These are phyloP conservation scores for Sphaerostilbella broomeana DNA, from an alignment of 2,329 filamentous ascomycete genomes.

Conservation along the genomic window DNA sequence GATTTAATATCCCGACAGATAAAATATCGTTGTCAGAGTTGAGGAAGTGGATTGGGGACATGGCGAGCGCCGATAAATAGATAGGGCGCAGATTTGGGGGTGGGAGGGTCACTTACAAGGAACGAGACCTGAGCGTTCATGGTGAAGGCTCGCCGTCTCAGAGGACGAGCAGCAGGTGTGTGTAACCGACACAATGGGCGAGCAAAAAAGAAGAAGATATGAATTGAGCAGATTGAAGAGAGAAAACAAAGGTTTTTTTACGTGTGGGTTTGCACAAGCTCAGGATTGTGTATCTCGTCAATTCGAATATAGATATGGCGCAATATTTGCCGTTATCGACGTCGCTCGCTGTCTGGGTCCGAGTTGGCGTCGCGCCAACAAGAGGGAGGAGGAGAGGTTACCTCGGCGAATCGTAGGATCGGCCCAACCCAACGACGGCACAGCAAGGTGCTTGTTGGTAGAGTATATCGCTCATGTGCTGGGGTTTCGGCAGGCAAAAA, in stretches of 20 bases:
- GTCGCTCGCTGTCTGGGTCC: slow-evolving; percentile 2
- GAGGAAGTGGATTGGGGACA: no score
- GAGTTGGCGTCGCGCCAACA: slow-evolving; percentile 4
- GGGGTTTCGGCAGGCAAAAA: background rate
- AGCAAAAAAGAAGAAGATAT: background rate
- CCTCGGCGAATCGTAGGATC: no score
- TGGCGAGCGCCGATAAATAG: no score
- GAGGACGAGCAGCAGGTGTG: background rate
- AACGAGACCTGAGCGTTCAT: slow-evolving; percentile 55
- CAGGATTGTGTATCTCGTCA: background rate
- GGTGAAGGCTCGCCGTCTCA: slow-evolving; percentile 17
- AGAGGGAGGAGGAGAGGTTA: no score
- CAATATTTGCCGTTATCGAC: slow-evolving; percentile 13
- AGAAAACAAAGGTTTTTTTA: no score
- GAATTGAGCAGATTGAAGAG: background rate
- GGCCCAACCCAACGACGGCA: no score
- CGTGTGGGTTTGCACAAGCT: no score
- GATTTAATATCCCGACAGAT: background rate
- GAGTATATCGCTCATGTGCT: no score
- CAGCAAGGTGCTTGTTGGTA: no score
- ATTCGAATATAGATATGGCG: slow-evolving; percentile 10
- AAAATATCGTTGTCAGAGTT: background rate
- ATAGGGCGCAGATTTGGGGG: no score
- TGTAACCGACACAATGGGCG: background rate
- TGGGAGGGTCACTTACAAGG: slow-evolving; percentile 41